Conservation (phyloP, 305 asterid genomes). For the Solanum hybrid region DNA sequence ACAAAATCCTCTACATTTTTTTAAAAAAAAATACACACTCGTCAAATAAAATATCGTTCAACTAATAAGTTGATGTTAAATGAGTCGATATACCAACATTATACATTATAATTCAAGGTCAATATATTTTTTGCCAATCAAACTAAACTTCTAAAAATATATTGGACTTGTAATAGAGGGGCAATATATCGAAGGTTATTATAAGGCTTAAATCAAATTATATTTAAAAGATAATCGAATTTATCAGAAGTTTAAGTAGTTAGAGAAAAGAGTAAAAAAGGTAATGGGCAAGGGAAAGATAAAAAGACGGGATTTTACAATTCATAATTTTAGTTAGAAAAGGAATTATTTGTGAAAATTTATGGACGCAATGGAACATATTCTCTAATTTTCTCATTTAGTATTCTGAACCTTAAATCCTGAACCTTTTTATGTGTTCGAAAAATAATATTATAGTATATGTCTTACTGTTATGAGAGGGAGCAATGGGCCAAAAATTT, state of each 20-base stretch:
- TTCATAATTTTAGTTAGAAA: neutral
- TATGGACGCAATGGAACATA: neutral
- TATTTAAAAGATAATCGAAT: neutral
- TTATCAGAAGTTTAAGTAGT: neutral
- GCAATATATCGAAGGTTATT: neutral
- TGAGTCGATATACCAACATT: neutral
- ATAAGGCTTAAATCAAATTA: neutral
- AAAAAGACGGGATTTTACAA: neutral
- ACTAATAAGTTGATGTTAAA: neutral
- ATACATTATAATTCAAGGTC: neutral
- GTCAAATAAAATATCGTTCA: neutral
- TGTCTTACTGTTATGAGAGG: conserved; percentile 65
- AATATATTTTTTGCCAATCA: neutral
- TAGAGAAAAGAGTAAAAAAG: neutral
- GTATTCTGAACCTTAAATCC: neutral
- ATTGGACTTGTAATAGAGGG: neutral
- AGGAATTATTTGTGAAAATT: neutral
- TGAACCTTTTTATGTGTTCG: neutral
- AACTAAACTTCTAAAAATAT: neutral
- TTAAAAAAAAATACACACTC: neutral
- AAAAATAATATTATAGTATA: neutral
- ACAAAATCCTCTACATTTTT: neutral
- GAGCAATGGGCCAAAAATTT: conserved; percentile 80
- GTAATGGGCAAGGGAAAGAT: neutral
- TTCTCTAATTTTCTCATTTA: neutral